Conservation (phyloP, 2,329 filamentous ascomycete genomes). For the Ophiostoma pallidulum region DNA sequence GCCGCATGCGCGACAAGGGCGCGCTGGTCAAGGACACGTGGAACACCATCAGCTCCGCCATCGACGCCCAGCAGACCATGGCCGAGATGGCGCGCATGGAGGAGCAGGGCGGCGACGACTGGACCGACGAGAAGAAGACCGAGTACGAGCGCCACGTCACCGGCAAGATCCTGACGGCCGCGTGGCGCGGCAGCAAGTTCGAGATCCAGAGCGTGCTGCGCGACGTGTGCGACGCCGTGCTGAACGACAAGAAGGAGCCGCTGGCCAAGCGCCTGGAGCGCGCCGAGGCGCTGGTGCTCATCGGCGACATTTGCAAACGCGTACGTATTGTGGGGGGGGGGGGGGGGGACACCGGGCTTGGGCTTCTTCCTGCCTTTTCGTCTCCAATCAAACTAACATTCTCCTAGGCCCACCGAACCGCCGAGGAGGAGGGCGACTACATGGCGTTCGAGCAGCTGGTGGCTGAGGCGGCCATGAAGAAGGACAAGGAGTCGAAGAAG, state of each 20-base stretch:
- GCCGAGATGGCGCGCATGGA: conserved; percentile 98
- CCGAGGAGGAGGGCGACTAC: conserved; percentile 96
- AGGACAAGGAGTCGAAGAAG: conserved; percentile 72
- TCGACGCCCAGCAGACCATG: conserved; percentile 96
- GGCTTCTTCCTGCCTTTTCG: too few relatives aligned
- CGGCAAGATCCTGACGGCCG: conserved; percentile 93
- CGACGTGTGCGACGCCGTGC: conserved; percentile 83
- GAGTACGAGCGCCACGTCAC: conserved; percentile 95
- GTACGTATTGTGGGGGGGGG: too few relatives aligned
- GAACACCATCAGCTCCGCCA: conserved; percentile 92
- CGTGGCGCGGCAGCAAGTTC: conserved; percentile 93
- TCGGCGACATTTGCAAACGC: conserved; percentile 84
- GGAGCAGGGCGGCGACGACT: conserved; percentile 88
- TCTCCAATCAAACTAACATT: too few relatives aligned
- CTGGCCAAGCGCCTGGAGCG: conserved; percentile 81
- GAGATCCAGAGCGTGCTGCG: conserved; percentile 94
- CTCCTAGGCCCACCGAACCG: conserved; percentile 74
- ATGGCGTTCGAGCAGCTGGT: conserved; percentile 98
- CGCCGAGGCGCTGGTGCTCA: conserved; percentile 78
- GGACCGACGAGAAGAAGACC: conserved; percentile 94
- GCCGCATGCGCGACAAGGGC: conserved; percentile 89
- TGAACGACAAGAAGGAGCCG: conserved; percentile 70
- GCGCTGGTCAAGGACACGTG: conserved; percentile 96
- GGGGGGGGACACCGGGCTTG: too few relatives aligned
- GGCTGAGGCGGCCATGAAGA: conserved; percentile 91